phyloP scores from a whole-genome alignment of 371 early-diverging fungal genomes.

The Mortierella sp. region DNA sequence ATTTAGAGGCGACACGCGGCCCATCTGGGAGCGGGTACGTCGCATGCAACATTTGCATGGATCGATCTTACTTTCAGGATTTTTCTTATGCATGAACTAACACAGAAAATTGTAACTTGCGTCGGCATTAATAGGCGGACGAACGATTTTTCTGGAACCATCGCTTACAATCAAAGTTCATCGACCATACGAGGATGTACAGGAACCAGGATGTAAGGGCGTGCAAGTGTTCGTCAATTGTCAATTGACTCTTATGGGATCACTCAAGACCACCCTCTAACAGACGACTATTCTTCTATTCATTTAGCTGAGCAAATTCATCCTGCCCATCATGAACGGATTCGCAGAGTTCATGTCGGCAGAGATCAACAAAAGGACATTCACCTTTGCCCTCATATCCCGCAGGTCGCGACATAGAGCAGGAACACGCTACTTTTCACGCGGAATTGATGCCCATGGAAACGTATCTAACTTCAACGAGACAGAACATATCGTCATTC shows the following conservation, averaged over 20 bases:
- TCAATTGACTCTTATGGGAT: neutral
- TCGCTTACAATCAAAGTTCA: slow-evolving; percentile 75
- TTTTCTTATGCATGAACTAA: slow-evolving; percentile 1
- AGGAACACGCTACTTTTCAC: slow-evolving; percentile 93
- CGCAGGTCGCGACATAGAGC: slow-evolving; percentile 85
- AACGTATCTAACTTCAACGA: slow-evolving; percentile 99
- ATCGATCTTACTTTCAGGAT: neutral
- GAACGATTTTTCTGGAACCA: slow-evolving; percentile 95
- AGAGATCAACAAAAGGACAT: slow-evolving; percentile 70
- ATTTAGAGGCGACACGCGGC: slow-evolving; percentile 22
- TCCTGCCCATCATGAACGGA: slow-evolving; percentile 94
- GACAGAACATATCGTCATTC: slow-evolving; percentile 94
- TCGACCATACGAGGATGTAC: slow-evolving; percentile 63
- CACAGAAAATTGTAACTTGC: neutral
- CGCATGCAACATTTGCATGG: neutral
- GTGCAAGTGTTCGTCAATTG: neutral
- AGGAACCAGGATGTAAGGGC: slow-evolving; percentile 65
- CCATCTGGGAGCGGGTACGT: slow-evolving; percentile 48
- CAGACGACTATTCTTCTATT: neutral
- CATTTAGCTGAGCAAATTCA: slow-evolving; percentile 77
- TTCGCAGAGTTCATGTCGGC: slow-evolving; percentile 71
- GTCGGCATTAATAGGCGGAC: slow-evolving; percentile 71
- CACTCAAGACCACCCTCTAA: neutral
- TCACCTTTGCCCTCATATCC: slow-evolving; percentile 87
- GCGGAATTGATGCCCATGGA: slow-evolving; percentile 96